Base-by-base conservation (phyloP, 306 rosid species). In the Sphenostylis stenocarpa region DNA sequence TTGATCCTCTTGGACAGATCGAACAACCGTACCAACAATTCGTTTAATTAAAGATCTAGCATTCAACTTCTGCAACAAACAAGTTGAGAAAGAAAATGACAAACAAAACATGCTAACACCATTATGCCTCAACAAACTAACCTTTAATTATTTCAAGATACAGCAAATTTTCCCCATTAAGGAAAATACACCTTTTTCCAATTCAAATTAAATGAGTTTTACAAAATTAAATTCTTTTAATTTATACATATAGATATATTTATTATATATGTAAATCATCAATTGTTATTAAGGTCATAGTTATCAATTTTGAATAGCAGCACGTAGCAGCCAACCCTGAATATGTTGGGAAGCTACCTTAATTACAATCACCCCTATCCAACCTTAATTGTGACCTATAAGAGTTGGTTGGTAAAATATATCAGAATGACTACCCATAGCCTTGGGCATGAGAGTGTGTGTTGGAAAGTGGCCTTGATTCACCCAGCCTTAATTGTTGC, bases 21-120 rank as follows among this genome's bases (percentile, higher is more conserved):
- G 88, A 73, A 95, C 96, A 75, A 95, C 98, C 3, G 98, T 95
- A 60, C 98, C 96, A 84, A 95, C 95, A 66, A 95, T 88, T 53
- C 94, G 90, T 77, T 87, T 95, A 61, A 95, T 86, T 63, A 92
- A 85, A 31, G 98, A 95, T 85, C 91, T 84, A 58, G 92, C 84
- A 78, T 86, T 95, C 72, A 86, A 84, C 72, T 90, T 90, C 96
- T 94, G 96, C 81, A 76, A 74, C 64, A 85, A 56, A 74, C 31
- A 85, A 77, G 8, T 69, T 58, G 24, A 28, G 52, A 66, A 52
- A 65, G 34, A 44, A 66, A 53, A 76, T 76, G 56, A 41, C 28
- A 52, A 24, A 66, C 39, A 24, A 64, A 17, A 52, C 44, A 70
- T 60, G 47, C 4, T 49, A 29, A n/a, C 45, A 48, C 44, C 75